A percentile compares a stretch with the other conserved stretches of the same genome.
phyloP scores from a whole-genome alignment of 1,139 yeast genomes.

The Candida sp. region DNA sequence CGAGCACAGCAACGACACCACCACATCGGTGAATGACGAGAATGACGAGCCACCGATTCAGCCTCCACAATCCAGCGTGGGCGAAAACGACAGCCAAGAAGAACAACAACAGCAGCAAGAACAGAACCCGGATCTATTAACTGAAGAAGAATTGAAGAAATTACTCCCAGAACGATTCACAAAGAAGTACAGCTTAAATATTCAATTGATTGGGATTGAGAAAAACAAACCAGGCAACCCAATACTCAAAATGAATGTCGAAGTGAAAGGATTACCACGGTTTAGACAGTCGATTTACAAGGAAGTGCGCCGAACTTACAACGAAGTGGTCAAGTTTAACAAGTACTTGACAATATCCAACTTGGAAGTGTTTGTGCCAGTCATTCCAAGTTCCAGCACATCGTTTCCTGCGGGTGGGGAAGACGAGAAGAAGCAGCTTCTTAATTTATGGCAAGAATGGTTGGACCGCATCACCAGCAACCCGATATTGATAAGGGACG shows the following conservation, averaged over 20 bases:
- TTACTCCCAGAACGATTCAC: slow-evolving; percentile 57
- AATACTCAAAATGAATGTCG: slow-evolving; percentile 46
- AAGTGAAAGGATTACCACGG: slow-evolving; percentile 61
- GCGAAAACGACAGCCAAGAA: background rate
- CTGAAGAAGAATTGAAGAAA: slow-evolving; percentile 43
- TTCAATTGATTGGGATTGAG: slow-evolving; percentile 38
- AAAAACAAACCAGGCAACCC: slow-evolving; percentile 48
- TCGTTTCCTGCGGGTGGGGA: slow-evolving; percentile 85
- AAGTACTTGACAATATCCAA: slow-evolving; percentile 79
- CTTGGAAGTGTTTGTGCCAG: slow-evolving; percentile 93
- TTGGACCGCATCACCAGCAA: slow-evolving; percentile 73
- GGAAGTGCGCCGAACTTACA: slow-evolving; percentile 80
- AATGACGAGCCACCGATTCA: slow-evolving; percentile 6
- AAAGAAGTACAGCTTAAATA: slow-evolving; percentile 31
- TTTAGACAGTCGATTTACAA: slow-evolving; percentile 75
- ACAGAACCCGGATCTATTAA: slow-evolving; percentile 10
- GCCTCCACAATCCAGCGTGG: background rate
- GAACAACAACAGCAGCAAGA: slow-evolving; percentile 2
- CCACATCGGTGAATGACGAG: slow-evolving; percentile 3
- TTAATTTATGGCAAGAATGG: slow-evolving; percentile 81
- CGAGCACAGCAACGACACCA: background rate
- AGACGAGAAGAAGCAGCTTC: slow-evolving; percentile 70
- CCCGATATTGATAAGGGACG: slow-evolving; percentile 83
- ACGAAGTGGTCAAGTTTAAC: slow-evolving; percentile 78
- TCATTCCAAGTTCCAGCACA: slow-evolving; percentile 75